These are phyloP conservation scores for Populus alba DNA, from an alignment of 345 rosid species.

Conservation along the genomic window DNA sequence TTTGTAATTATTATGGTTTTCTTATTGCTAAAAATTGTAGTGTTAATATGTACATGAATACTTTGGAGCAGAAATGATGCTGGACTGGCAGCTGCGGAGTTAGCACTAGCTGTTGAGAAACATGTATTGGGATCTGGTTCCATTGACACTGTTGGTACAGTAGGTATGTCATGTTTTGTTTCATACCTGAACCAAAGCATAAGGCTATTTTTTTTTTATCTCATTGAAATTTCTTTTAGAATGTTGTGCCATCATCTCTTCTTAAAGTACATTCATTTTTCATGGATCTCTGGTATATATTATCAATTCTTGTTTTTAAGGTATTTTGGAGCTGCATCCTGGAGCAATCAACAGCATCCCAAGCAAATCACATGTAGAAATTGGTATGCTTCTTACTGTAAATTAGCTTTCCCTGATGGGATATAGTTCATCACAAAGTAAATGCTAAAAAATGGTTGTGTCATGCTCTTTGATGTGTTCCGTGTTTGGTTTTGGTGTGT, in stretches of 20 bases:
- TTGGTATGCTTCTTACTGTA: constrained; percentile 44
- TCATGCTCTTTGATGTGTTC: not conserved
- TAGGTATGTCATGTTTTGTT: constrained; percentile 46
- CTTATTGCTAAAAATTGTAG: no score
- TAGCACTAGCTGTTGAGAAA: constrained; percentile 85
- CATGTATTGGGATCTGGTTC: constrained; percentile 85
- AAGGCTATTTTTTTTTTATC: not conserved
- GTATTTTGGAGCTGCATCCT: constrained; percentile 85
- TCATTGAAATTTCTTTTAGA: not conserved
- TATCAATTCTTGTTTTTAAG: constrained; percentile 27
- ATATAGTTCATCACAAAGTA: not conserved
- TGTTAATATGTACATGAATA: constrained; percentile 1
- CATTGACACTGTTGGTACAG: constrained; percentile 90
- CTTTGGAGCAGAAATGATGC: constrained; percentile 70
- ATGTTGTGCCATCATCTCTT: not conserved
- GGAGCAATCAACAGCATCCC: constrained; percentile 98
- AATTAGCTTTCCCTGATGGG: not conserved
- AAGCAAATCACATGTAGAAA: constrained; percentile 87
- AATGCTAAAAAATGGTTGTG: not conserved
- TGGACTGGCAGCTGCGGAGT: constrained; percentile 92
- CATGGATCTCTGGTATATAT: constrained; percentile 1
- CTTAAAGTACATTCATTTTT: not conserved
- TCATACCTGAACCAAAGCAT: not conserved
- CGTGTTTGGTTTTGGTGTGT: not conserved
- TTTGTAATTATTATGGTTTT: no score